Conservation (phyloP, 2,329 filamentous ascomycete species). For the Periconia macrospinosa region DNA sequence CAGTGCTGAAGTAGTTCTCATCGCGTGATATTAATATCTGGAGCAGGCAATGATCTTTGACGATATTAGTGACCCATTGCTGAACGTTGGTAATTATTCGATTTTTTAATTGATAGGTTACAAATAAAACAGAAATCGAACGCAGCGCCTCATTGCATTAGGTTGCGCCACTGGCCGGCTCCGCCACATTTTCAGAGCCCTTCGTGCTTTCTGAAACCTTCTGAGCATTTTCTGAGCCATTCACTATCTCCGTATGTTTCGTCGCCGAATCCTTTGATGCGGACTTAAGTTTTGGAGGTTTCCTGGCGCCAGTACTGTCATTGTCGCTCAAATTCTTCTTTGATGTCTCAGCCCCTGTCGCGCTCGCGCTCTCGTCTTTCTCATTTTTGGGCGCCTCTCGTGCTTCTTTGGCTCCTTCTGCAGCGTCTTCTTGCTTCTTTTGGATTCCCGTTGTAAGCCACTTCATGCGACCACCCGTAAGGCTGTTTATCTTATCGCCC, state of each 20-base stretch:
- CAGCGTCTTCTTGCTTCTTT: conserved; percentile 9
- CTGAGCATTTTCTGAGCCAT: background rate
- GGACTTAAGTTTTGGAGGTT: background rate
- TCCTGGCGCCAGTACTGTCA: background rate
- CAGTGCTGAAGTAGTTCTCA: too few relatives aligned
- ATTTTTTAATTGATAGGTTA: too few relatives aligned
- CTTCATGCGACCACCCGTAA: conserved; percentile 43
- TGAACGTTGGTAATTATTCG: too few relatives aligned
- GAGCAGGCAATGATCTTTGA: too few relatives aligned
- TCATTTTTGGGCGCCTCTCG: conserved; percentile 7
- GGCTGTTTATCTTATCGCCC: conserved; percentile 45
- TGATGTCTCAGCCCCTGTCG: background rate
- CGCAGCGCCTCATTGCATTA: too few relatives aligned
- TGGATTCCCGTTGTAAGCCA: conserved; percentile 34
- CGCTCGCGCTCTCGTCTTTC: background rate
- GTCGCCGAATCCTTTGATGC: background rate
- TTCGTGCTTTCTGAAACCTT: background rate
- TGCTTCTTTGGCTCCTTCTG: conserved; percentile 6
- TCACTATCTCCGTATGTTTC: background rate
- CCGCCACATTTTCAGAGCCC: background rate
- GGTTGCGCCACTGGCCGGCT: too few relatives aligned
- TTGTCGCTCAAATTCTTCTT: background rate
- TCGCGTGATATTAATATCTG: too few relatives aligned
- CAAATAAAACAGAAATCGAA: too few relatives aligned
- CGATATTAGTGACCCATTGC: too few relatives aligned